These are phyloP conservation scores for Coprinellus micaceus DNA, from an alignment of 768 basidiomycete genomes.

Conservation along the genomic window DNA sequence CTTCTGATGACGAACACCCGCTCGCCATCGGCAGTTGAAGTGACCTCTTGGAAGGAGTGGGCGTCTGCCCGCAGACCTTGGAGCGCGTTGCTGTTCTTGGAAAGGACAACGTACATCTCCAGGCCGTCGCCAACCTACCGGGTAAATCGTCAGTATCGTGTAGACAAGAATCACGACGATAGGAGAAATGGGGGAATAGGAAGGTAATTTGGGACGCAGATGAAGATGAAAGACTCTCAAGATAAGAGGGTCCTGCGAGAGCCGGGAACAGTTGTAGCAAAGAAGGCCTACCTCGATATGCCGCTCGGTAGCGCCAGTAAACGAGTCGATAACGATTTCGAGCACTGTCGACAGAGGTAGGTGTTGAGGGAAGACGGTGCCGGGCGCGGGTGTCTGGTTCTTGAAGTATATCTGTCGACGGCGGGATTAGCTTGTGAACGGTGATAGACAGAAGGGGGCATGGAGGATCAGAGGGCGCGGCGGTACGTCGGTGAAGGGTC, in stretches of 20 bases:
- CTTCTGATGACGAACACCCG: conserved; percentile 71
- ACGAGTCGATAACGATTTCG: conserved; percentile 89
- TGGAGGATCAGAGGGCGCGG: conserved; percentile 26
- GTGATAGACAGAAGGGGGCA: conserved; percentile 11
- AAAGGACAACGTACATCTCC: conserved; percentile 85
- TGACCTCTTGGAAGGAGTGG: conserved; percentile 70
- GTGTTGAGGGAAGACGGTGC: conserved; percentile 72
- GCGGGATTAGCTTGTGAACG: conserved; percentile 20
- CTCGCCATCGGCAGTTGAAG: conserved; percentile 59
- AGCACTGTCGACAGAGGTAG: conserved; percentile 79
- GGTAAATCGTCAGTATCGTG: conserved; percentile 13
- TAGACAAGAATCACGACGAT: no score
- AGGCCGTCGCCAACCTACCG: conserved; percentile 89
- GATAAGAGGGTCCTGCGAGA: neutral
- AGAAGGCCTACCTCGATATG: conserved; percentile 80
- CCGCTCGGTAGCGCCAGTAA: conserved; percentile 95
- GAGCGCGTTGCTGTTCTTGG: conserved; percentile 56
- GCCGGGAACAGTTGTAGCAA: conserved; percentile 9
- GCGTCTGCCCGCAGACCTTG: conserved; percentile 49
- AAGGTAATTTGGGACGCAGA: neutral
- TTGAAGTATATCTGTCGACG: conserved; percentile 87
- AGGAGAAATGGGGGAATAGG: conserved; percentile 11
- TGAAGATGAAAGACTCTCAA: neutral
- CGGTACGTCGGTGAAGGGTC: conserved; percentile 47
- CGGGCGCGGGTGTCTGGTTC: conserved; percentile 80